Percentiles rank a stretch among this genome's conserved stretches.
Evolutionary conservation across 116 monocot species (phyloP).

Genomic region (Dioscorea cayenensis): DNA sequence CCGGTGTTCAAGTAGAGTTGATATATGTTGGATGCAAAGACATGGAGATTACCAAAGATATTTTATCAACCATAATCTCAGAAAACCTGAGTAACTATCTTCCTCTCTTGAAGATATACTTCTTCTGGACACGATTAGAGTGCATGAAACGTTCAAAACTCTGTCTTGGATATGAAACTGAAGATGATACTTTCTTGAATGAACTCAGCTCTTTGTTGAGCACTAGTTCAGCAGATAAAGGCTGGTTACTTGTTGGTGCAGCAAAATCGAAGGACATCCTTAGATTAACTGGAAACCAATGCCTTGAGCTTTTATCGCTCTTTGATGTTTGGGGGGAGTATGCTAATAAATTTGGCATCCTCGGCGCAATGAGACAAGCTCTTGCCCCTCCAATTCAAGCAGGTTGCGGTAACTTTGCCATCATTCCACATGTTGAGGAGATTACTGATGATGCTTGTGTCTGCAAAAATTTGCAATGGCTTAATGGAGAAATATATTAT

Average conservation of each 20-base stretch:
- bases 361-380: constrained; percentile 6
- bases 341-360: constrained; percentile 12
- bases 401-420: too few species aligned
- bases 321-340: constrained; percentile 17
- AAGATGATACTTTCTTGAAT: too few species aligned
- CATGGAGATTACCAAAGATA: constrained; percentile 2
- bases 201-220: too few species aligned
- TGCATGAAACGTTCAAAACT: constrained; percentile 19
- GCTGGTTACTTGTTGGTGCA: too few species aligned
- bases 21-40: constrained; percentile 20
- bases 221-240: too few species aligned
- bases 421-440: too few species aligned
- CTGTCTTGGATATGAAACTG: constrained; percentile 4
- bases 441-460: too few species aligned
- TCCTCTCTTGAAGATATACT: constrained; percentile 16
- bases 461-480: too few species aligned
- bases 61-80: constrained; percentile 11
- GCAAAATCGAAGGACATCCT: too few species aligned
- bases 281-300: constrained; percentile 3
- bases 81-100: constrained; percentile 20
- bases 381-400: constrained; percentile 1
- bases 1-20: constrained; percentile 16
- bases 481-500: too few species aligned
- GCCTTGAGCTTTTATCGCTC: constrained; percentile 9
- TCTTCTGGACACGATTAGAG: constrained; percentile 8